These are phyloP conservation scores for Cryptococcus sp. DNA, from an alignment of 1,284 basidiomycete species.

Conservation along the genomic window DNA sequence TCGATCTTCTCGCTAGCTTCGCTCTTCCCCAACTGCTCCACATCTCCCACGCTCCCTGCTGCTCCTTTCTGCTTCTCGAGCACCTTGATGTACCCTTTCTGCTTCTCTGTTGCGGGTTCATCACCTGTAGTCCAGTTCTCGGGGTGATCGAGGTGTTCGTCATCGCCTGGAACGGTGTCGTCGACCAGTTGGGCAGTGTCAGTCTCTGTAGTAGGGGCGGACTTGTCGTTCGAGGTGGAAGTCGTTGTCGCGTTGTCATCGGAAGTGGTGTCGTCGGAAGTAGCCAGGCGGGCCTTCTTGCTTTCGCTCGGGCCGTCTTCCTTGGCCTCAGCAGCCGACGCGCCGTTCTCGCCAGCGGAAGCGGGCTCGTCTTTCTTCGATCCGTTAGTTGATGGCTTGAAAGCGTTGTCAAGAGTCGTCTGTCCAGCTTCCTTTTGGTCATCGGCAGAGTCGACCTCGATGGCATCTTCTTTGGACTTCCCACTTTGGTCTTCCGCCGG, in stretches of 20 bases:
- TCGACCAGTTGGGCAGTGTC: background rate
- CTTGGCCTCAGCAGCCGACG: background rate
- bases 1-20: constrained; percentile 49
- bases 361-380: constrained; percentile 3
- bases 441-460: background rate
- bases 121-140: constrained; percentile 44
- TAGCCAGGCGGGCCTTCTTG: background rate
- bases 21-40: constrained; percentile 36
- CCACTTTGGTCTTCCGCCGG: background rate
- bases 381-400: constrained; percentile 1
- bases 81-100: constrained; percentile 41
- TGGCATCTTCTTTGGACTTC: constrained; percentile 4
- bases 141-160: constrained; percentile 42
- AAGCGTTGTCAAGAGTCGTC: constrained; percentile 16
- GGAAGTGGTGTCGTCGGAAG: background rate
- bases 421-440: constrained; percentile 10
- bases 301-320: constrained; percentile 1
- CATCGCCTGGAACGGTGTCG: constrained; percentile 32
- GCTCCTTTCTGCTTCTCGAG: constrained; percentile 43
- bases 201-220: background rate
- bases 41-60: constrained; percentile 10
- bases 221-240: background rate
- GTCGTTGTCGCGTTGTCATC: background rate
- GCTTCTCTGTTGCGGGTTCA: constrained; percentile 43
- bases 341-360: constrained; percentile 1